Percentiles rank a stretch among this genome's conserved stretches.
Conservation (phyloP, 495 filamentous ascomycete species). For the Penicillium arizonense region DNA sequence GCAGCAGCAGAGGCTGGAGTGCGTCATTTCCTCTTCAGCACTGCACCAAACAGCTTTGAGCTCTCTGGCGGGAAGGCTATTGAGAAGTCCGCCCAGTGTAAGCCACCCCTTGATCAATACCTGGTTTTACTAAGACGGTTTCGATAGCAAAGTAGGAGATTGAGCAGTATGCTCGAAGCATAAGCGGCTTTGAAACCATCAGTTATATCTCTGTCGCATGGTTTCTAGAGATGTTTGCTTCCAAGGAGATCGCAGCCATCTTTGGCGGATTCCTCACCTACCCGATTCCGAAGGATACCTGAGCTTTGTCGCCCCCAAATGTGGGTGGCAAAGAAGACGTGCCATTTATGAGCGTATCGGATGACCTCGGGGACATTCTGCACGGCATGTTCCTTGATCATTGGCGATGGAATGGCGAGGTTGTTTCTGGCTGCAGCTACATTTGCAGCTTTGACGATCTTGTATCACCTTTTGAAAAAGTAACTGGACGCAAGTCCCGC, state of each 20-base stretch:
- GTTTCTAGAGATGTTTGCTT: conserved; percentile 29
- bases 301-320: conserved; percentile 8
- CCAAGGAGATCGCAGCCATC: conserved; percentile 16
- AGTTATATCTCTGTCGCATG: conserved; percentile 18
- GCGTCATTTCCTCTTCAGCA: conserved; percentile 26
- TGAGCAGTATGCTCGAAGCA: conserved; percentile 19
- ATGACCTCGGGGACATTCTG: conserved; percentile 35
- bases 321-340: conserved; percentile 31
- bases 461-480: no score
- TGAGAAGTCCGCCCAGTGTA: conserved; percentile 2
- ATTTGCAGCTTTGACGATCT: no score
- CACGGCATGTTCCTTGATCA: conserved; percentile 33
- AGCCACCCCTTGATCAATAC: conserved; percentile 1
- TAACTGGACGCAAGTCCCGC: no score
- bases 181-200: conserved; percentile 19
- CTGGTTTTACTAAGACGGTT: neutral
- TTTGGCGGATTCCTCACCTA: conserved; percentile 31
- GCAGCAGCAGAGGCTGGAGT: conserved; percentile 21
- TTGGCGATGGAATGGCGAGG: neutral
- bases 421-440: no score
- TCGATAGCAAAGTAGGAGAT: conserved; percentile 23
- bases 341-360: conserved; percentile 22
- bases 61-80: conserved; percentile 26
- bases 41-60: conserved; percentile 9
- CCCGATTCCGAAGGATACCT: conserved; percentile 16